Percentiles rank a stretch among this genome's conserved stretches.
Conservation (phyloP, 768 basidiomycete species). For the Tylopilus sp. region DNA sequence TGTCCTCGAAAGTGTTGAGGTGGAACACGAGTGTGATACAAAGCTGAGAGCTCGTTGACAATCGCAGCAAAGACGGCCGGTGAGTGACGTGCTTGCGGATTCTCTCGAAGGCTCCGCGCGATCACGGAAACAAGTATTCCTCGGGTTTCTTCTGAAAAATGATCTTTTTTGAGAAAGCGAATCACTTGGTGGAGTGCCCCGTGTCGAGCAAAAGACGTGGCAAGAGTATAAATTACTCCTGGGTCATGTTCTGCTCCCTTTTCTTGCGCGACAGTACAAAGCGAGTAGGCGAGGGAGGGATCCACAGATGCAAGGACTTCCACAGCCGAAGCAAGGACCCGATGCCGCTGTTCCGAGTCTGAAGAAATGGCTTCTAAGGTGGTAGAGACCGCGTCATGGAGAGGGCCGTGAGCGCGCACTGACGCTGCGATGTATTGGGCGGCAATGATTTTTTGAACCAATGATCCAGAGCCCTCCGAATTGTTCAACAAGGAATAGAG, state of each 20-base stretch:
- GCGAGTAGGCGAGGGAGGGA: constrained; percentile 27
- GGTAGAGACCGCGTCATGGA: constrained; percentile 31
- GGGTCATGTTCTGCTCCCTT: constrained; percentile 23
- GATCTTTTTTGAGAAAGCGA: constrained; percentile 32
- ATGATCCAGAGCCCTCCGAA: not conserved
- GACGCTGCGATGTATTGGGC: constrained; percentile 26
- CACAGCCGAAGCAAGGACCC: constrained; percentile 24
- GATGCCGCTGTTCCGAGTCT: constrained; percentile 23
- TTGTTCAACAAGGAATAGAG: constrained; percentile 31
- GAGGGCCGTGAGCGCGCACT: constrained; percentile 25
- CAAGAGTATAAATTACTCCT: constrained; percentile 28
- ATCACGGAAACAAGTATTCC: constrained; percentile 39
- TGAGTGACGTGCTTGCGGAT: constrained; percentile 31
- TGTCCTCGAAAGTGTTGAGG: constrained; percentile 38
- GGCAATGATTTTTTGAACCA: constrained; percentile 9
- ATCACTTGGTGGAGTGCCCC: constrained; percentile 27
- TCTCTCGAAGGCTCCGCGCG: constrained; percentile 35
- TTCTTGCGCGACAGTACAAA: constrained; percentile 33
- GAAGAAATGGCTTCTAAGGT: constrained; percentile 25
- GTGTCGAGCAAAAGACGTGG: constrained; percentile 27
- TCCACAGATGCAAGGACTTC: constrained; percentile 27
- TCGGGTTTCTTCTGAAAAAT: constrained; percentile 29
- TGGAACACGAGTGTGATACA: constrained; percentile 37
- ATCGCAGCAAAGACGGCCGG: constrained; percentile 32
- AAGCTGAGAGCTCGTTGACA: constrained; percentile 30